These are phyloP conservation scores for Diaporthe nobilis DNA, from an alignment of 2,329 filamentous ascomycete genomes.

Conservation along the genomic window DNA sequence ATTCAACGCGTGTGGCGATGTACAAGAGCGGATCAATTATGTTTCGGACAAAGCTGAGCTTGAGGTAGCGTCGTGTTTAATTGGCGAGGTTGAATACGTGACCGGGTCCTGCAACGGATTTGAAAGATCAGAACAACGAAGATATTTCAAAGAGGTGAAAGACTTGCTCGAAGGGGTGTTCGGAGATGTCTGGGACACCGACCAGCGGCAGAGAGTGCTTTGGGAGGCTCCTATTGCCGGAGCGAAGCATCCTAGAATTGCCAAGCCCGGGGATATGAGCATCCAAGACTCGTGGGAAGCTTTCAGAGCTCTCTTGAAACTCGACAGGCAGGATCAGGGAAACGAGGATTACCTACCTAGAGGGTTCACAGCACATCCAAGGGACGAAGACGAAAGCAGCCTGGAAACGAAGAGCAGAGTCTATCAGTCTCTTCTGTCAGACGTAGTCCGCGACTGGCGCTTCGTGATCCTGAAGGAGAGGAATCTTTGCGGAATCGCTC, in stretches of 20 bases:
- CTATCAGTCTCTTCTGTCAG: not conserved
- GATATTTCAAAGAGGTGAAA: not conserved
- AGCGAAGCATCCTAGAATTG: not conserved
- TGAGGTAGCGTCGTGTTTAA: not conserved
- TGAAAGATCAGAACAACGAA: not conserved
- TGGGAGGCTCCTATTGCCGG: constrained; percentile 5
- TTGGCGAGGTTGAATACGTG: not conserved
- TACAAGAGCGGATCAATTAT: not conserved
- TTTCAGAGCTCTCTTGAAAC: not conserved
- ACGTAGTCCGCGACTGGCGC: not conserved
- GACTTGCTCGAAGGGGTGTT: not conserved
- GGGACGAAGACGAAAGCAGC: not conserved
- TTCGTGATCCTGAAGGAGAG: not conserved
- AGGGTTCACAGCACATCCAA: not conserved
- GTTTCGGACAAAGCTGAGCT: not conserved
- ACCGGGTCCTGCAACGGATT: not conserved
- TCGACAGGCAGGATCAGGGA: not conserved
- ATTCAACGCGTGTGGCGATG: not conserved
- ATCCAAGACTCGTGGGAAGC: not conserved
- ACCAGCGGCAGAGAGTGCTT: not conserved
- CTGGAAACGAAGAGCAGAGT: not conserved
- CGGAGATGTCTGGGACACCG: not conserved
- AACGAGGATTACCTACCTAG: not conserved
- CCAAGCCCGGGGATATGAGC: not conserved
- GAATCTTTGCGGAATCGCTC: not conserved